These are phyloP conservation scores for Diaporthe vexans DNA, from an alignment of 2,329 filamentous ascomycete species.

Conservation along the genomic window DNA sequence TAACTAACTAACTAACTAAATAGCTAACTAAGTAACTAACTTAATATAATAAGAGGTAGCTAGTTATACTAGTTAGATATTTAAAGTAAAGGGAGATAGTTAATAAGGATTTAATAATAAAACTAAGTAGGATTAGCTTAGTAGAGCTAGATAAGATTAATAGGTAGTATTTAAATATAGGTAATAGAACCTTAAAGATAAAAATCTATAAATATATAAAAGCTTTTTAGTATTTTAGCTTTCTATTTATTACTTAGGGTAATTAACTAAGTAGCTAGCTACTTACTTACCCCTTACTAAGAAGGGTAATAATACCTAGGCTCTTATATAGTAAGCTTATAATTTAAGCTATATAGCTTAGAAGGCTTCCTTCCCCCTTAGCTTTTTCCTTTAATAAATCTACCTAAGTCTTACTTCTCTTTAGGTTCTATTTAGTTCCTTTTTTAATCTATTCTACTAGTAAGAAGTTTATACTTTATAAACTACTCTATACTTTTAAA, in stretches of 20 bases:
- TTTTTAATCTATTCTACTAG: no score
- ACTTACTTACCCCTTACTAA: background rate
- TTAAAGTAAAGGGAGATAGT: background rate
- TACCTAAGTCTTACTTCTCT: no score
- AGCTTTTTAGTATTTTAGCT: background rate
- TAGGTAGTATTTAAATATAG: background rate
- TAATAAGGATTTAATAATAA: background rate
- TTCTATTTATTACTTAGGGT: background rate
- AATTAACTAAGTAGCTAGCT: background rate
- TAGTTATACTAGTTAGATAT: background rate
- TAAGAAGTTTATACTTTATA: no score
- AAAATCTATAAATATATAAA: background rate
- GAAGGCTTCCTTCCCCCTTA: no score
- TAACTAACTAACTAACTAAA: background rate
- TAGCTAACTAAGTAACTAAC: background rate
- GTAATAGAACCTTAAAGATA: background rate
- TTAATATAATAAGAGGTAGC: background rate
- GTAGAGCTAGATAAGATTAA: background rate
- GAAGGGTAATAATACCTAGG: no score
- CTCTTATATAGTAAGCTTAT: no score
- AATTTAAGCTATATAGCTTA: no score
- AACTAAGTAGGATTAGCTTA: background rate
- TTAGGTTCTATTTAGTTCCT: no score
- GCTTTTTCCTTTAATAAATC: no score
- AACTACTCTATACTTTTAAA: no score